phyloP scores from a whole-genome alignment of 768 basidiomycete genomes.

The Saitozyma sp. region DNA sequence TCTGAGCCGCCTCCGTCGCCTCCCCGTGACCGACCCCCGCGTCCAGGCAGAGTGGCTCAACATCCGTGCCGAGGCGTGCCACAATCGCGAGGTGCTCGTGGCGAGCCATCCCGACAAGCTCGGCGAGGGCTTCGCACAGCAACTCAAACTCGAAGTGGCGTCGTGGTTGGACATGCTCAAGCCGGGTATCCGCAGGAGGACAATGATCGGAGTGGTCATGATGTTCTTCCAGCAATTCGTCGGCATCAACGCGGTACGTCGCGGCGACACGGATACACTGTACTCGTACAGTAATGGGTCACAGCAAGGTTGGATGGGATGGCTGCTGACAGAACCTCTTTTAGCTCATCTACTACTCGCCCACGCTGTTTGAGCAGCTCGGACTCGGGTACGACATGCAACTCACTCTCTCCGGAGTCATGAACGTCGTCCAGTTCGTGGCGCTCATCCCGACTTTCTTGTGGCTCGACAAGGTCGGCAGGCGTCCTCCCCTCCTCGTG shows the following conservation, averaged over 20 bases:
- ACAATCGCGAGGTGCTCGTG: too few species aligned
- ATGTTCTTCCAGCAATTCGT: slow-evolving; percentile 34
- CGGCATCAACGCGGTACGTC: slow-evolving; percentile 21
- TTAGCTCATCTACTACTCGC: slow-evolving; percentile 8
- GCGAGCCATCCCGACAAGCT: too few species aligned
- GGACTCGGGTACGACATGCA: slow-evolving; percentile 14
- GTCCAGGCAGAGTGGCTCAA: slow-evolving; percentile 29
- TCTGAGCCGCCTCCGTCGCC: slow-evolving; percentile 11
- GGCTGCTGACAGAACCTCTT: too few species aligned
- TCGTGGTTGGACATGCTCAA: too few species aligned
- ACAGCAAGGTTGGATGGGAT: too few species aligned
- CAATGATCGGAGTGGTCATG: slow-evolving; percentile 15
- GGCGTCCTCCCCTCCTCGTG: slow-evolving; percentile 14
- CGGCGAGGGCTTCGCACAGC: background rate
- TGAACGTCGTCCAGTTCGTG: slow-evolving; percentile 22
- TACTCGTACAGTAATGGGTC: too few species aligned
- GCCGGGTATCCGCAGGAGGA: background rate
- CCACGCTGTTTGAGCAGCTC: slow-evolving; percentile 11
- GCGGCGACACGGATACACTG: too few species aligned
- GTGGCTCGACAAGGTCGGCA: slow-evolving; percentile 16
- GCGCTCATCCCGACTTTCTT: slow-evolving; percentile 11
- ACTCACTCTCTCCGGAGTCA: slow-evolving; percentile 15
- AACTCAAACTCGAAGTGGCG: too few species aligned
- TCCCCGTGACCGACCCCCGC: slow-evolving; percentile 8
- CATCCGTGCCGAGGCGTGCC: slow-evolving; percentile 15